These are phyloP conservation scores for Coemansia javaensis DNA, from an alignment of 192 early-diverging fungal species.

Conservation along the genomic window DNA sequence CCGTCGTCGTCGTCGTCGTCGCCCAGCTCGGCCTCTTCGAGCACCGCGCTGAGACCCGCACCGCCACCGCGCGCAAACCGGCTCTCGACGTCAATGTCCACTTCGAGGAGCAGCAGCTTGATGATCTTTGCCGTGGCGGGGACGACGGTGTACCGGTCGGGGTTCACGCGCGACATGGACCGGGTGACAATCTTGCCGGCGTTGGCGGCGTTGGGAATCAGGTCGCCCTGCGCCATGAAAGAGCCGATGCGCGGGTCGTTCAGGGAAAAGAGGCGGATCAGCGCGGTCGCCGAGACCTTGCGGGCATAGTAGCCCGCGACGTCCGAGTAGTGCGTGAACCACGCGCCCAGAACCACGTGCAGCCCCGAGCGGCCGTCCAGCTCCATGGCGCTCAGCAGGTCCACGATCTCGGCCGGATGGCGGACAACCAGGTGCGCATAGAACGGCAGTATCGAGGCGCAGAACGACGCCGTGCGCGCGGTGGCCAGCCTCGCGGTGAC, in stretches of 20 bases:
- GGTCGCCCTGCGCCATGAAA: constrained; percentile 76
- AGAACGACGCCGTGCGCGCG: constrained; percentile 74
- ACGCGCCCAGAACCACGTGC: constrained; percentile 66
- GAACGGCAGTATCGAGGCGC: constrained; percentile 78
- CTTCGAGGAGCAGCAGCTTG: constrained; percentile 77
- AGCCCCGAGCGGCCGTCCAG: constrained; percentile 65
- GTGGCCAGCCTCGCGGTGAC: constrained; percentile 65
- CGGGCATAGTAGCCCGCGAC: constrained; percentile 78
- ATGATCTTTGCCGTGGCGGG: constrained; percentile 81
- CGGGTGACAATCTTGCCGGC: constrained; percentile 56
- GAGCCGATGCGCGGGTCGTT: constrained; percentile 61
- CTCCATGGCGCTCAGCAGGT: constrained; percentile 61
- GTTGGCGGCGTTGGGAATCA: constrained; percentile 52
- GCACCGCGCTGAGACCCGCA: constrained; percentile 52
- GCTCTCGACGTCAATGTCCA: constrained; percentile 63
- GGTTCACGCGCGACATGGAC: constrained; percentile 45
- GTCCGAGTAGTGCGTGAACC: constrained; percentile 80
- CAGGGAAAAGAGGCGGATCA: constrained; percentile 66
- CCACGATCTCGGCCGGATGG: constrained; percentile 65
- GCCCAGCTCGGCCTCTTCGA: constrained; percentile 56
- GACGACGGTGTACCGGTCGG: constrained; percentile 73
- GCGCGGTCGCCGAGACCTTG: constrained; percentile 73
- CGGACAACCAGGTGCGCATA: constrained; percentile 79
- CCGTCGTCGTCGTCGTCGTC: constrained; percentile 56
- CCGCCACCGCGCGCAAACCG: constrained; percentile 53